These are phyloP conservation scores for Darksidea phi DNA, from an alignment of 495 filamentous ascomycete species.

Conservation along the genomic window DNA sequence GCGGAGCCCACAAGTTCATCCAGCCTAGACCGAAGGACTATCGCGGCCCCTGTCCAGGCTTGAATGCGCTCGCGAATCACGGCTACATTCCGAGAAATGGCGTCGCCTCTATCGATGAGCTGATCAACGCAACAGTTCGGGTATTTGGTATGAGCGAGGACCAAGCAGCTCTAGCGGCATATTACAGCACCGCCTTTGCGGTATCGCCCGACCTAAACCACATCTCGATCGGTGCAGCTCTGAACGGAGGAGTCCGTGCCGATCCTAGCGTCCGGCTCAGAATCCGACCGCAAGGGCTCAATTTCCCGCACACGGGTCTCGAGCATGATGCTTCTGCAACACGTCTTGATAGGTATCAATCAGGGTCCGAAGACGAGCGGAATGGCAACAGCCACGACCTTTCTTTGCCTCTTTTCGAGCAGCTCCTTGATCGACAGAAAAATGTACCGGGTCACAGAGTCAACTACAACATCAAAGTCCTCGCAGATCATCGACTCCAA, in stretches of 20 bases:
- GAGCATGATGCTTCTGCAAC: slow-evolving; percentile 58
- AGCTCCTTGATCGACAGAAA: slow-evolving; percentile 33
- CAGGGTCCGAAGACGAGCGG: background rate
- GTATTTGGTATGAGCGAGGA: slow-evolving; percentile 56
- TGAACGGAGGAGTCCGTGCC: background rate
- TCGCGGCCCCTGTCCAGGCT: slow-evolving; percentile 30
- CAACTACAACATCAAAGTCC: slow-evolving; percentile 38
- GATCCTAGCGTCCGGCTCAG: slow-evolving; percentile 16
- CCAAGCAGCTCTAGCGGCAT: slow-evolving; percentile 50
- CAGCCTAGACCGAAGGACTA: background rate
- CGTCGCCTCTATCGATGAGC: background rate
- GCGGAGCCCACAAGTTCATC: slow-evolving; percentile 1
- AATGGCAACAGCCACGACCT: slow-evolving; percentile 41
- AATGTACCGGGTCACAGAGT: slow-evolving; percentile 1
- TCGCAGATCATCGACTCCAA: slow-evolving; percentile 35
- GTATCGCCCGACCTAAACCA: slow-evolving; percentile 39
- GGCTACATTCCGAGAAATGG: slow-evolving; percentile 29
- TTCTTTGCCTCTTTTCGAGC: slow-evolving; percentile 38
- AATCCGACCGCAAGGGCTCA: slow-evolving; percentile 48
- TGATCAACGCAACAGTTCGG: slow-evolving; percentile 15
- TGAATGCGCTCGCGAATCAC: slow-evolving; percentile 38
- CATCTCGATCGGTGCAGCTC: slow-evolving; percentile 38
- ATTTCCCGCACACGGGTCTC: slow-evolving; percentile 57
- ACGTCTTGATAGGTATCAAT: slow-evolving; percentile 50
- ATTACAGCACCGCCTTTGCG: slow-evolving; percentile 54